Evolutionary conservation across 106 monocot genomes (phyloP).

Genomic region (Acorus calamus): DNA sequence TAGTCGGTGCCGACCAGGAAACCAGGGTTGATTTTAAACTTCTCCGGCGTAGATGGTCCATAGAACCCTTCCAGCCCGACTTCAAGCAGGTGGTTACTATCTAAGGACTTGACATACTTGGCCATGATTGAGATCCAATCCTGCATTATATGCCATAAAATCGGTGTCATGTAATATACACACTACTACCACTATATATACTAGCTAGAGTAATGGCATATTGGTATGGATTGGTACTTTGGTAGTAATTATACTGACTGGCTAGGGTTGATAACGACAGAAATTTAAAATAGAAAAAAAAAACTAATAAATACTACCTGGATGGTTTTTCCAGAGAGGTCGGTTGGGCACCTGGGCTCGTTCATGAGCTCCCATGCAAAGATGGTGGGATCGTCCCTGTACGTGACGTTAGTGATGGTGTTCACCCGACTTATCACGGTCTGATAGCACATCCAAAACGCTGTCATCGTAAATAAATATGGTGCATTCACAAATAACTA

Average conservation of each 20-base stretch:
- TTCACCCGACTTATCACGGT: conserved; percentile 25
- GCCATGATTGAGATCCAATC: conserved; percentile 40
- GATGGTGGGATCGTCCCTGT: conserved; percentile 42
- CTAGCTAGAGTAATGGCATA: no score
- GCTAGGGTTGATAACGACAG: no score
- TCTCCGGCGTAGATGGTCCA: background rate
- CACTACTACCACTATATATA: no score
- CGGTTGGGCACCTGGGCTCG: conserved; percentile 22
- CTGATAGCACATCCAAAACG: conserved; percentile 7
- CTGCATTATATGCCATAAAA: conserved; percentile 9
- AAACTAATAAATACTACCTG: conserved; percentile 4
- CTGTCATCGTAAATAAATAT: no score
- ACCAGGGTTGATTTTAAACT: conserved; percentile 1
- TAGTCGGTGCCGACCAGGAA: conserved; percentile 10
- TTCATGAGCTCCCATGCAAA: conserved; percentile 44
- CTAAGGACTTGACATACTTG: conserved; percentile 12
- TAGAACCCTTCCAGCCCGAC: conserved; percentile 17
- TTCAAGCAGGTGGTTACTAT: conserved; percentile 10
- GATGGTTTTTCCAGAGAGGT: conserved; percentile 17
- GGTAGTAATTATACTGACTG: background rate
- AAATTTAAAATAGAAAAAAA: no score
- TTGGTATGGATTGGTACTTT: no score
- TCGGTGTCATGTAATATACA: no score
- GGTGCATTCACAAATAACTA: no score
- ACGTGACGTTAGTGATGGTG: conserved; percentile 15